These are phyloP conservation scores for Fusarium azukiicola DNA, from an alignment of 2,329 filamentous ascomycete species.

Conservation along the genomic window DNA sequence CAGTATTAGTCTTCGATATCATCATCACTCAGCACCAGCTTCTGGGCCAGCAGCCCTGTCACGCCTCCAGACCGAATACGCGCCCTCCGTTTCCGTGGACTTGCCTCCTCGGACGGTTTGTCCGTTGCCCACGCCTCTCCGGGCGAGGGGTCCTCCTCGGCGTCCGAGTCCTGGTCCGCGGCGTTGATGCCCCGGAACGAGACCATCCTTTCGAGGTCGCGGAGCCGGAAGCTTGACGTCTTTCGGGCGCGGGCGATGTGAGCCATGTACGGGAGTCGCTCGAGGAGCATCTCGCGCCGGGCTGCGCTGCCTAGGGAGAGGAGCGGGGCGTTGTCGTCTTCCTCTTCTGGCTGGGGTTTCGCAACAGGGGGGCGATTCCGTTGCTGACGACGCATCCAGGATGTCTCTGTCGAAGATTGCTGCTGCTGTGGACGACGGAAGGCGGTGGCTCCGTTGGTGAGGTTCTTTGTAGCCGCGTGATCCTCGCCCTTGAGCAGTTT, in stretches of 20 bases:
- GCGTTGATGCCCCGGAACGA: constrained; percentile 80
- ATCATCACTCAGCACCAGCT: constrained; percentile 88
- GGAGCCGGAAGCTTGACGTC: constrained; percentile 64
- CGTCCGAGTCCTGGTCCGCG: constrained; percentile 69
- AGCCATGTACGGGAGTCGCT: constrained; percentile 92
- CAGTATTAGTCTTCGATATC: constrained; percentile 87
- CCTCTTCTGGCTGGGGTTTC: constrained; percentile 47
- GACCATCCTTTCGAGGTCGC: constrained; percentile 84
- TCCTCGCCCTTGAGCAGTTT: constrained; percentile 78
- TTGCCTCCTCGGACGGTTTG: constrained; percentile 75
- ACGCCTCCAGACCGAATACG: constrained; percentile 63
- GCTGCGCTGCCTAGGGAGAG: constrained; percentile 83
- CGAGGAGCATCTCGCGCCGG: constrained; percentile 88
- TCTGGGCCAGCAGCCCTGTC: constrained; percentile 76
- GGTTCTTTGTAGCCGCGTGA: constrained; percentile 58
- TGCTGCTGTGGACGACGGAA: constrained; percentile 70
- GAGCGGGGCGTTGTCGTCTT: constrained; percentile 61
- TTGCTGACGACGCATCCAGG: constrained; percentile 62
- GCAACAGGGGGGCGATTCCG: constrained; percentile 45
- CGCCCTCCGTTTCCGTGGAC: constrained; percentile 70
- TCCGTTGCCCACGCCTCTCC: constrained; percentile 82
- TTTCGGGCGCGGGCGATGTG: constrained; percentile 77
- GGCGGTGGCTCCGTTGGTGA: constrained; percentile 70
- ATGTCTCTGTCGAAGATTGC: constrained; percentile 51
- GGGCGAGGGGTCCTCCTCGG: constrained; percentile 66